These are phyloP conservation scores for Rhizopus delemar DNA, from an alignment of 371 early-diverging fungal genomes.

Conservation along the genomic window DNA sequence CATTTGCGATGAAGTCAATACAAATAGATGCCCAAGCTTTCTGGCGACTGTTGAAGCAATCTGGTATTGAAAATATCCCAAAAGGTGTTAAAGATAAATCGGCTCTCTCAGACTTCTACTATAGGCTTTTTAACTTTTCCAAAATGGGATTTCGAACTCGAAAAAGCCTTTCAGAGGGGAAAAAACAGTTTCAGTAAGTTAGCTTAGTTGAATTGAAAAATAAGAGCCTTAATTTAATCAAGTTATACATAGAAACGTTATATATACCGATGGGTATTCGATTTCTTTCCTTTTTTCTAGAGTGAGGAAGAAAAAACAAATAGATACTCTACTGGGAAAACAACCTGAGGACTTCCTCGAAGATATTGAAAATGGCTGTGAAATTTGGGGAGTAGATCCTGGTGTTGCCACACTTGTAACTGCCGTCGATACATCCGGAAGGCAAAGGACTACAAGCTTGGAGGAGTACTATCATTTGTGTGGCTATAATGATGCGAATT, in stretches of 20 bases:
- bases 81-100: background rate
- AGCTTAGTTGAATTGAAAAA: background rate
- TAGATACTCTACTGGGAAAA: background rate
- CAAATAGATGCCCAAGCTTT: conserved; percentile 4
- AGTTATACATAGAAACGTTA: conserved; percentile 1
- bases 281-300: conserved; percentile 3
- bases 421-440: background rate
- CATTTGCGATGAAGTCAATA: background rate
- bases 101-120: background rate
- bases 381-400: conserved; percentile 4
- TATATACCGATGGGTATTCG: conserved; percentile 3
- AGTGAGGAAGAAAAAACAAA: background rate
- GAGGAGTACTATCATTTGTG: no score
- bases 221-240: conserved; percentile 1
- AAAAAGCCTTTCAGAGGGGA: background rate
- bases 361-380: conserved; percentile 1
- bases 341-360: background rate
- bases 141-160: conserved; percentile 1
- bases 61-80: background rate
- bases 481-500: background rate
- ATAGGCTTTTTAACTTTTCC: conserved; percentile 5
- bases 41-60: background rate
- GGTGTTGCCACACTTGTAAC: background rate
- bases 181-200: background rate
- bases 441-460: background rate